Percentiles rank a stretch among this genome's conserved stretches.
Evolutionary conservation across 495 filamentous ascomycete genomes (phyloP).

Genomic region (Hypoxylon fragiforme): DNA sequence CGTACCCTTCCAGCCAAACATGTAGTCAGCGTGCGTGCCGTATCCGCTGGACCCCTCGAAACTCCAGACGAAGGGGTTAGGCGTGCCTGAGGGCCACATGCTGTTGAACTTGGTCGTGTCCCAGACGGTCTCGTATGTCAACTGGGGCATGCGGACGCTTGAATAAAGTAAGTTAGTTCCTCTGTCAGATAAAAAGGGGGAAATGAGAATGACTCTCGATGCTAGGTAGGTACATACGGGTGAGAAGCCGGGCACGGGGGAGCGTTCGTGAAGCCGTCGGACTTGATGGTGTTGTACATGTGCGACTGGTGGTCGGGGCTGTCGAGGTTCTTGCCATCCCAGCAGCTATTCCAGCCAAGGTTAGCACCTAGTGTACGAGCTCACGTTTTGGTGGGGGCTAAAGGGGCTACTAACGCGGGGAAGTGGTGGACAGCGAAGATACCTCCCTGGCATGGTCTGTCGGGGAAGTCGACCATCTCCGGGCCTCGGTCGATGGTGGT

Average conservation of each 20-base stretch:
- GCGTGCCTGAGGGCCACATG: conserved; percentile 50
- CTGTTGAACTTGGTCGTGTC: conserved; percentile 52
- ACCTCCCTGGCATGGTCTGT: conserved; percentile 47
- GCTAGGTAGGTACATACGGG: conserved; percentile 27
- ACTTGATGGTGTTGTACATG: conserved; percentile 49
- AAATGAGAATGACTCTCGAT: background rate
- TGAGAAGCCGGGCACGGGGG: conserved; percentile 56
- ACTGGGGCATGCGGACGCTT: conserved; percentile 40
- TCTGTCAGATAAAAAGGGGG: background rate
- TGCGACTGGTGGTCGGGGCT: conserved; percentile 60
- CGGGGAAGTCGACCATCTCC: conserved; percentile 53
- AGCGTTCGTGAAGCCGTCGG: conserved; percentile 46
- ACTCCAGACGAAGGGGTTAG: conserved; percentile 53
- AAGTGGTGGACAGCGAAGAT: conserved; percentile 59
- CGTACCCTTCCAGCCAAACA: conserved; percentile 1
- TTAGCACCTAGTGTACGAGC: conserved; percentile 16
- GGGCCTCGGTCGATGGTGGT: conserved; percentile 46
- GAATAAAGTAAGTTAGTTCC: background rate
- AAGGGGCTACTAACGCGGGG: conserved; percentile 45
- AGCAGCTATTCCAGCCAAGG: conserved; percentile 47
- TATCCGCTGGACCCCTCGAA: conserved; percentile 50
- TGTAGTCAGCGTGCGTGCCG: conserved; percentile 32
- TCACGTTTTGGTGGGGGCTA: background rate
- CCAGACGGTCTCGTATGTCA: conserved; percentile 58
- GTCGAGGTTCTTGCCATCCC: conserved; percentile 64